Evolutionary conservation across 306 rosid genomes (phyloP), one percentile per base, ranked within the genome.

Genomic region (Vigna unguiculata): DNA sequence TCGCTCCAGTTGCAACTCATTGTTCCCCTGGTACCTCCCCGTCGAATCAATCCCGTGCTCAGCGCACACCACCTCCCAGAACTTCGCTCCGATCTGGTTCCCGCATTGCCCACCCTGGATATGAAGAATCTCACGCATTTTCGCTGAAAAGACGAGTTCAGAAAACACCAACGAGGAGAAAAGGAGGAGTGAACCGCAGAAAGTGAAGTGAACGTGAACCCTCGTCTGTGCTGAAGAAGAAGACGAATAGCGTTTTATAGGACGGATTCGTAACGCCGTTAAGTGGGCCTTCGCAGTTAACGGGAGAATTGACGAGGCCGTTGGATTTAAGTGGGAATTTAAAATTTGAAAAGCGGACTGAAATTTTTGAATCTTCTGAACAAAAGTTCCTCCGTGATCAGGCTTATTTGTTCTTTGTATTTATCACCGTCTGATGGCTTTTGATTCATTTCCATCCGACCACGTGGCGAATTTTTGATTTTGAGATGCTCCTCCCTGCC

Each of bases 61-160:
- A 9, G 79, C 80, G n/a, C 91, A 87, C 54, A 87, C 87, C 20
- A 85, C 88, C 63, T 81, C 79, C 81, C 83, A 85, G 47, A 85
- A 84, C 70, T 87, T 87, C 0, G 82, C 87, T 0, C 91, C 87
- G 52, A 87, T 87, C 78, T 87, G 80, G 77, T 82, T 82, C 11
- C 89, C 86, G 49, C 91, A 87, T 48, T 85, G 86, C 1, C 91
- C 91, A 6, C 83, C 89, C 52, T 87, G 91, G 28, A 87, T 83
- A 71, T 87, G 91, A 40, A 87, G 88, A 79, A 87, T 87, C 85
- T 83, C 89, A 69, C 89, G 87, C 91, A 87, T 87, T 11, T 80
- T 87, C 62, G 16, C n/a, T 0, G 21, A 16, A 11, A 74, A 3
- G 15, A 53, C 28, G n/a, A 66, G 84, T 72, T 46, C 3, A 21